phyloP scores from a whole-genome alignment of 768 basidiomycete genomes.

The Lactarius tabidus region DNA sequence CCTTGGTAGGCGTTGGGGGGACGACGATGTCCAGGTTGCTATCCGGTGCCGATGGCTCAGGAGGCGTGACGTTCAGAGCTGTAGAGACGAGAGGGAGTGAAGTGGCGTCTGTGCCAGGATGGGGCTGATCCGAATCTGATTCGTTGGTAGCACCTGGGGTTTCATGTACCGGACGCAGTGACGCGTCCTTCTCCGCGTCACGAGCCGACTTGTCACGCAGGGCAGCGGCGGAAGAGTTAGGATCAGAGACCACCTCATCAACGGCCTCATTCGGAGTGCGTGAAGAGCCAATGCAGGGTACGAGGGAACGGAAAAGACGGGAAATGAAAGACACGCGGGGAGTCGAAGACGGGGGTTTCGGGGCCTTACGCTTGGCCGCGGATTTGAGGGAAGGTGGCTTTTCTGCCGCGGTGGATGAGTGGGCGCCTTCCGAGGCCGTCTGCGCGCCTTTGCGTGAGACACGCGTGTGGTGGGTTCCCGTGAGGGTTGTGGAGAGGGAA shows the following conservation, averaged over 20 bases:
- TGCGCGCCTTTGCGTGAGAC: constrained; percentile 31
- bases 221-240: constrained; percentile 25
- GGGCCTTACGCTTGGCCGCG: constrained; percentile 25
- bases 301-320: constrained; percentile 55
- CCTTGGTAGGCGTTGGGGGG: constrained; percentile 48
- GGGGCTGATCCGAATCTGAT: constrained; percentile 23
- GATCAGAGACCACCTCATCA: constrained; percentile 31
- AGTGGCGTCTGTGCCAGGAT: constrained; percentile 7
- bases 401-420: constrained; percentile 33
- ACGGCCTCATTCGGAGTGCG: constrained; percentile 43
- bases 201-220: constrained; percentile 32
- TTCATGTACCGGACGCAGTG: constrained; percentile 25
- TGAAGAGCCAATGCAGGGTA: constrained; percentile 62
- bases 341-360: constrained; percentile 32
- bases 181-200: constrained; percentile 26
- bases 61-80: constrained; percentile 27
- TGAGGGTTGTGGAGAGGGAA: constrained; percentile 42
- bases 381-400: constrained; percentile 24
- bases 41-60: constrained; percentile 32
- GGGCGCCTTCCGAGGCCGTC: constrained; percentile 35
- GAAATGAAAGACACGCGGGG: constrained; percentile 54
- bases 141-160: constrained; percentile 25
- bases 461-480: constrained; percentile 40
- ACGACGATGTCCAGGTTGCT: constrained; percentile 36
- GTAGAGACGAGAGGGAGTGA: constrained; percentile 6